Conservation (phyloP, 305 asterid genomes). For the Fraxinus platypoda region DNA sequence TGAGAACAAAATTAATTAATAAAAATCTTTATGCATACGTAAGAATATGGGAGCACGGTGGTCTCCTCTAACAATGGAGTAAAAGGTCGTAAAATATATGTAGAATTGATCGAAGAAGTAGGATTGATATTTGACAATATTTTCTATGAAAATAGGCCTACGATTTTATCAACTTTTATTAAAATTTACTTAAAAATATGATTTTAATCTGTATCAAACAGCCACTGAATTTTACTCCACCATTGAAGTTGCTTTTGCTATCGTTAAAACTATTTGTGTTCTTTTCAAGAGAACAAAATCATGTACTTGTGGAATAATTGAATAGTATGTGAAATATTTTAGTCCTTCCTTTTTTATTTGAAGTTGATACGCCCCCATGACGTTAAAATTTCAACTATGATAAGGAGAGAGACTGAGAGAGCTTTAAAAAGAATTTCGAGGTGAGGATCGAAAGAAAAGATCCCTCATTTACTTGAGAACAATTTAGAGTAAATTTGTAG, state of each 20-base stretch:
- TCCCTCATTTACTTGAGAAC: not conserved
- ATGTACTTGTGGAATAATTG: not conserved
- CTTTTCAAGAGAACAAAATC: too few relatives aligned
- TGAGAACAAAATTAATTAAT: not conserved
- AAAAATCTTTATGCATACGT: too few relatives aligned
- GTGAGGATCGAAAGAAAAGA: not conserved
- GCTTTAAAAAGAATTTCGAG: not conserved
- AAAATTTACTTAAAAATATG: too few relatives aligned
- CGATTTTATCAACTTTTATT: not conserved
- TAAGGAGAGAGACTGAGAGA: not conserved
- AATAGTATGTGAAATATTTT: not conserved
- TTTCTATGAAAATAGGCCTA: not conserved
- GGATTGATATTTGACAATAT: not conserved
- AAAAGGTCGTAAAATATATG: not conserved
- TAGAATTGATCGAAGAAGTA: not conserved
- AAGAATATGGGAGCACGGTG: not conserved
- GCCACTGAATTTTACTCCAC: too few relatives aligned
- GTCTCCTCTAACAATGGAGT: too few relatives aligned
- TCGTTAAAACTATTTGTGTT: too few relatives aligned
- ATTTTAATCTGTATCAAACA: too few relatives aligned
- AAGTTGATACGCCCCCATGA: not conserved
- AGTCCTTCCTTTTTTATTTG: not conserved
- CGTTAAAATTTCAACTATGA: not conserved
- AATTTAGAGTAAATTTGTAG: not conserved
- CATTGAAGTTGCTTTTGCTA: not conserved